Evolutionary conservation across 2,329 filamentous ascomycete genomes (phyloP).

Genomic region (Neonectria hederae): DNA sequence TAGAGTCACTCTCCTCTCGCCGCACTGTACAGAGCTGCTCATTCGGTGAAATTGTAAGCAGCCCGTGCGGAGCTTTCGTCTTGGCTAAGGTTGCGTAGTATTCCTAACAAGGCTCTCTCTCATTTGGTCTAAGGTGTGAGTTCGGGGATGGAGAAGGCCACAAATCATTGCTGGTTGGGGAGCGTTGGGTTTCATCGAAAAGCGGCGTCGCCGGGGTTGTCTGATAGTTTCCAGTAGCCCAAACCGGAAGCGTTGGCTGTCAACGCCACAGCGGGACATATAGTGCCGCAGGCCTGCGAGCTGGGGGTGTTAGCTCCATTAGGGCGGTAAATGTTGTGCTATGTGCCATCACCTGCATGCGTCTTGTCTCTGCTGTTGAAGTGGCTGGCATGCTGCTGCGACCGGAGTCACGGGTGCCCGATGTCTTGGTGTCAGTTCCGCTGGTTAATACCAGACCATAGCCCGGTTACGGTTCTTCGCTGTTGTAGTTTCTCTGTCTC

Average conservation of each 20-base stretch:
- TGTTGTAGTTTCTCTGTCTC: no score
- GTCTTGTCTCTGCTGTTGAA: background rate
- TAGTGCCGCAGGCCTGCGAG: background rate
- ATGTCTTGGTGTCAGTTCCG: background rate
- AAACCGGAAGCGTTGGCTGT: background rate
- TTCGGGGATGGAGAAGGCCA: background rate
- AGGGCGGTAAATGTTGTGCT: background rate
- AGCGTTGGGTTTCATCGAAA: background rate
- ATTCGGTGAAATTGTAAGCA: background rate
- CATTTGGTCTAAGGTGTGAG: background rate
- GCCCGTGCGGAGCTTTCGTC: background rate
- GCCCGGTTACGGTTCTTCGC: background rate
- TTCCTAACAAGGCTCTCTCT: background rate
- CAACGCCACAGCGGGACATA: background rate
- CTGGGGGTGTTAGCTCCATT: background rate
- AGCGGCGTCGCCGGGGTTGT: background rate
- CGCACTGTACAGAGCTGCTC: background rate
- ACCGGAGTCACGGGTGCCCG: background rate
- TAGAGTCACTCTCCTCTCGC: background rate
- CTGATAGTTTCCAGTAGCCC: background rate
- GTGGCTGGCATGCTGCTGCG: background rate
- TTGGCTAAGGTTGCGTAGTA: background rate
- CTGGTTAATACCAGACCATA: background rate
- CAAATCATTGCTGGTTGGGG: background rate
- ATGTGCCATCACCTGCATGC: background rate